Conservation (phyloP, 352 stramenopile genomes). For the Plasmopara halstedii region DNA sequence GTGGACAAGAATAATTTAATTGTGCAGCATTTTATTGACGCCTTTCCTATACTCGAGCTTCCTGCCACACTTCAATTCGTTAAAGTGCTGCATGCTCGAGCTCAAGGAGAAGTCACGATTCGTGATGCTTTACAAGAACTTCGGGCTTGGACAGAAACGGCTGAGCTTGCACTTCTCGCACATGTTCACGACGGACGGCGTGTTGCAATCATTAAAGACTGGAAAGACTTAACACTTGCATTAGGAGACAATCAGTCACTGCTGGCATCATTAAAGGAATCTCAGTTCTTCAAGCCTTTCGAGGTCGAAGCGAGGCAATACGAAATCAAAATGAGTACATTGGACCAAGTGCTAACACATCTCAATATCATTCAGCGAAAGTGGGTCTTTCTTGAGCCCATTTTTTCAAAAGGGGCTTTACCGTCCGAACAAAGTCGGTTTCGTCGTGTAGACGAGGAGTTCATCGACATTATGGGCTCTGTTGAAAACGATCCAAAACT, state of each 20-base stretch:
- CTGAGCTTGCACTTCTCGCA: conserved; percentile 80
- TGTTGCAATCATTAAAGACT: conserved; percentile 93
- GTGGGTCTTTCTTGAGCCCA: conserved; percentile 96
- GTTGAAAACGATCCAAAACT: conserved; percentile 87
- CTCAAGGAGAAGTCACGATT: conserved; percentile 92
- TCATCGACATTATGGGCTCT: conserved; percentile 88
- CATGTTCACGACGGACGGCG: conserved; percentile 75
- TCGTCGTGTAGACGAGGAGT: conserved; percentile 89
- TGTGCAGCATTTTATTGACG: conserved; percentile 88
- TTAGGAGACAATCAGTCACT: conserved; percentile 94
- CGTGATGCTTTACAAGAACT: conserved; percentile 92
- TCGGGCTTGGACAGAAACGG: conserved; percentile 88
- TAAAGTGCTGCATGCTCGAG: conserved; percentile 87
- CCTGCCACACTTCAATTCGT: conserved; percentile 88
- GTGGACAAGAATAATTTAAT: conserved; percentile 87
- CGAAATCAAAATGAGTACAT: conserved; percentile 83
- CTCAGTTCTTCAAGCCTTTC: conserved; percentile 94
- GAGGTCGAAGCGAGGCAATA: conserved; percentile 86
- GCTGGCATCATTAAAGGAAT: conserved; percentile 92
- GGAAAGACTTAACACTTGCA: conserved; percentile 92
- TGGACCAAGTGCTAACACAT: conserved; percentile 76
- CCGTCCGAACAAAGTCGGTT: conserved; percentile 89
- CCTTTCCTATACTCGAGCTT: conserved; percentile 62
- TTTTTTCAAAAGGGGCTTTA: conserved; percentile 92
- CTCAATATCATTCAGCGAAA: conserved; percentile 92